phyloP scores from a whole-genome alignment of 805 yeast genomes.

The Metschnikowia anglica region DNA sequence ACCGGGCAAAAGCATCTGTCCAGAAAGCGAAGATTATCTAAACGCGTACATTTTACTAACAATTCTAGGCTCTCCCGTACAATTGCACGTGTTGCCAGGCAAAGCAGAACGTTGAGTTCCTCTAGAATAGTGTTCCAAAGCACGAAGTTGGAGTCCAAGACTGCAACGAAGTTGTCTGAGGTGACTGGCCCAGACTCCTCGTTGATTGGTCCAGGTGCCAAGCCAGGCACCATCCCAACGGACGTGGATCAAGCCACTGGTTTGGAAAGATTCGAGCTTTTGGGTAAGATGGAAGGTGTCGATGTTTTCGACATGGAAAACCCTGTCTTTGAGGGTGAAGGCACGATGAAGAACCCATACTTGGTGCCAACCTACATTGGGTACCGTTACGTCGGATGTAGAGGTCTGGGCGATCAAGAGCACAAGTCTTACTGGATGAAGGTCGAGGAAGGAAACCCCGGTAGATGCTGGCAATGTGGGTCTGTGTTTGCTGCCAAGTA shows the following conservation, averaged over 20 bases:
- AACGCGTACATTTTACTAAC: no score
- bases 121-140: slow-evolving; percentile 28
- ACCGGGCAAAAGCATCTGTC: neutral
- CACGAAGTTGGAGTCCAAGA: slow-evolving; percentile 45
- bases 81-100: slow-evolving; percentile 34
- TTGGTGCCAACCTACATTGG: slow-evolving; percentile 87
- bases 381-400: slow-evolving; percentile 94
- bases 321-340: slow-evolving; percentile 81
- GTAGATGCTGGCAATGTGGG: slow-evolving; percentile 99
- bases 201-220: slow-evolving; percentile 89
- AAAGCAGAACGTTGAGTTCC: slow-evolving; percentile 30
- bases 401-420: slow-evolving; percentile 92
- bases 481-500: slow-evolving; percentile 86
- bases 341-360: slow-evolving; percentile 89
- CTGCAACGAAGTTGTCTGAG: slow-evolving; percentile 70
- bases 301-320: slow-evolving; percentile 90
- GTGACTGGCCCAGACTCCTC: slow-evolving; percentile 71
- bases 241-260: slow-evolving; percentile 98
- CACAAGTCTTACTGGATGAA: slow-evolving; percentile 91
- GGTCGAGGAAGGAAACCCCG: slow-evolving; percentile 77
- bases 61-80: slow-evolving; percentile 38
- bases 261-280: slow-evolving; percentile 91
- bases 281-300: slow-evolving; percentile 93
- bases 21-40: no score
- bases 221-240: slow-evolving; percentile 81